Evolutionary conservation across 2,329 filamentous ascomycete species (phyloP).

Genomic region (Aspergillus pseudonomiae): DNA sequence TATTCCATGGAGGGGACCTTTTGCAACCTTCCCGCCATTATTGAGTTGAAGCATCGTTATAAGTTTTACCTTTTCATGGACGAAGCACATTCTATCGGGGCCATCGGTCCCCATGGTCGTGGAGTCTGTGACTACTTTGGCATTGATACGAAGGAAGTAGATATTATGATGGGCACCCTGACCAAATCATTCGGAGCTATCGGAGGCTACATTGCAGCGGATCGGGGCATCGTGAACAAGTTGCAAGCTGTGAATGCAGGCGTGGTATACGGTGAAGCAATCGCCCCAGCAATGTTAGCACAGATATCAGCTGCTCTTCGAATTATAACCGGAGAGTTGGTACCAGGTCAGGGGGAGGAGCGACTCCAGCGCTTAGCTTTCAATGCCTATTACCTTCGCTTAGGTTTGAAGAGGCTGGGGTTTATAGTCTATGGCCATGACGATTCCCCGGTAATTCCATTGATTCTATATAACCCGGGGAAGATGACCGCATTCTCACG

Average conservation of each 20-base stretch:
- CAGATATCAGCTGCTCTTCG: slow-evolving; percentile 87
- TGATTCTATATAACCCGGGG: slow-evolving; percentile 95
- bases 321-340: slow-evolving; percentile 85
- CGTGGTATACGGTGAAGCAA: slow-evolving; percentile 83
- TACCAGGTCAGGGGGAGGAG: slow-evolving; percentile 93
- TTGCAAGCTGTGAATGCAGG: slow-evolving; percentile 83
- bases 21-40: slow-evolving; percentile 90
- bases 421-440: slow-evolving; percentile 97
- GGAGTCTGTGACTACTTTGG: slow-evolving; percentile 98
- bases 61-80: slow-evolving; percentile 96
- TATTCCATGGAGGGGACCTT: slow-evolving; percentile 99
- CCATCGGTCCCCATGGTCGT: slow-evolving; percentile 84
- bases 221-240: slow-evolving; percentile 90
- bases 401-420: slow-evolving; percentile 93
- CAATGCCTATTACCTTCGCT: slow-evolving; percentile 96
- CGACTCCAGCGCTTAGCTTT: slow-evolving; percentile 93
- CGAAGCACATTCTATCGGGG: slow-evolving; percentile 94
- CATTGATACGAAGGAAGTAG: slow-evolving; percentile 87
- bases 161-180: slow-evolving; percentile 96
- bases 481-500: slow-evolving; percentile 99
- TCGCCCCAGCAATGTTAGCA: slow-evolving; percentile 81
- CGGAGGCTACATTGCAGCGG: slow-evolving; percentile 89
- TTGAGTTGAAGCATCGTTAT: slow-evolving; percentile 89
- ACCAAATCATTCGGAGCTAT: slow-evolving; percentile 99
- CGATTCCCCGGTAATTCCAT: slow-evolving; percentile 93